phyloP scores from a whole-genome alignment of 73 alveolate species.

The Breviolum minutum region DNA sequence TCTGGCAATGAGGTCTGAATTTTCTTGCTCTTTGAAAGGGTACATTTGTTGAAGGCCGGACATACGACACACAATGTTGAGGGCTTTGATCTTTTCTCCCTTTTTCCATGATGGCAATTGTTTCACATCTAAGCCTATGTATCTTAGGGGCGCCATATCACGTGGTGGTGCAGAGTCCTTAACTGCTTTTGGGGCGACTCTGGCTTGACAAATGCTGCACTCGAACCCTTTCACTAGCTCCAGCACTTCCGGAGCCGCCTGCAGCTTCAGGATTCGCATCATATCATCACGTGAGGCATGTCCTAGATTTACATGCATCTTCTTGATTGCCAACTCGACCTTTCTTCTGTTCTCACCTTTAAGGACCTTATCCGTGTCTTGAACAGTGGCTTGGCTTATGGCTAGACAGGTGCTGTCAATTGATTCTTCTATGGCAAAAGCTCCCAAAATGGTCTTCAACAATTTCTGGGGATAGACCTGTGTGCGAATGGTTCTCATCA shows the following conservation, averaged over 20 bases:
- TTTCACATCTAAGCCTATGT: neutral
- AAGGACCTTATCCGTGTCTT: neutral
- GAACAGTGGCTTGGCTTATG: neutral
- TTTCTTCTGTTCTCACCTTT: neutral
- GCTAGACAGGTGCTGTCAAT: neutral
- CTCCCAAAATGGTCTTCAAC: neutral
- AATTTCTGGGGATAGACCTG: neutral
- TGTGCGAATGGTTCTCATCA: neutral
- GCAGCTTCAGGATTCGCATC: neutral
- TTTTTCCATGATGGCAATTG: neutral
- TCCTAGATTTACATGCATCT: neutral
- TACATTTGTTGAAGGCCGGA: neutral
- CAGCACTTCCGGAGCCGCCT: neutral
- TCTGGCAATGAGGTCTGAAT: neutral
- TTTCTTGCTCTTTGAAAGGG: neutral
- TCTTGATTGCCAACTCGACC: neutral
- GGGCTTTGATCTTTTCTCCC: neutral
- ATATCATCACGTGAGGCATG: neutral
- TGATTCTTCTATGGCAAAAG: neutral
- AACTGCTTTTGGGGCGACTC: neutral
- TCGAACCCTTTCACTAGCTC: neutral
- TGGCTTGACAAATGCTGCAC: neutral
- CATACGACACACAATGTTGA: neutral
- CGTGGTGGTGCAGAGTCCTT: neutral
- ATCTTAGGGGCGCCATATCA: slow-evolving; percentile 1